phyloP scores from a whole-genome alignment of 176 grass and related monocot species.

The Phoenix roebelenii region DNA sequence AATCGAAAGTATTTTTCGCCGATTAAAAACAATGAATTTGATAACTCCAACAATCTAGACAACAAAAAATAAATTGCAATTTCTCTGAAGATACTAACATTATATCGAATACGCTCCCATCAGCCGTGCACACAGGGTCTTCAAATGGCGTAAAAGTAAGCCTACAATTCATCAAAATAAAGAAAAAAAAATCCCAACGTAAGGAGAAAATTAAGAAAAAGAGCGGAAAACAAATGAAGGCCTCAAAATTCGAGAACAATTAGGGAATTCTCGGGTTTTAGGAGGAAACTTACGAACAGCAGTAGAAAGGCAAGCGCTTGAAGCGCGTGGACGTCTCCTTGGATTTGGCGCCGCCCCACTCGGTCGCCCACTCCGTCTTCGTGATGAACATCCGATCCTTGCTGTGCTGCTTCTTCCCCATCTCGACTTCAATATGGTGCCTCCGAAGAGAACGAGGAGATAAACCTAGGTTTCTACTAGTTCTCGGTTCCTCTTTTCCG shows the following conservation, averaged over 20 bases:
- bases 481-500: too few species aligned
- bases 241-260: neutral
- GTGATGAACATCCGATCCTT: conserved; percentile 99
- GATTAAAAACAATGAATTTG: neutral
- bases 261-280: neutral
- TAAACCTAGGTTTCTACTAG: too few species aligned
- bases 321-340: conserved; percentile 58
- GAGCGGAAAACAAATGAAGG: neutral
- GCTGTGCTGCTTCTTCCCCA: conserved; percentile 99
- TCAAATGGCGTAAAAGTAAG: conserved; percentile 87
- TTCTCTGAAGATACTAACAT: conserved; percentile 38
- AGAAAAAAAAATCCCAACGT: too few species aligned
- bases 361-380: conserved; percentile 27
- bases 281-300: conserved; percentile 61
- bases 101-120: conserved; percentile 88
- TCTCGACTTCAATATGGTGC: conserved; percentile 12
- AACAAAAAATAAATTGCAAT: neutral
- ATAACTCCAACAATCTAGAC: neutral
- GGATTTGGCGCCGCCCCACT: conserved; percentile 93
- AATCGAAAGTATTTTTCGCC: neutral
- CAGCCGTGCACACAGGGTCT: conserved; percentile 72
- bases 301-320: conserved; percentile 95
- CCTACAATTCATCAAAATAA: conserved; percentile 15
- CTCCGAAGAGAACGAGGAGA: neutral
- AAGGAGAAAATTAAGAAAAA: neutral